These are phyloP conservation scores for Ustilago cynodontis DNA, from an alignment of 1,284 basidiomycete species.

Conservation along the genomic window DNA sequence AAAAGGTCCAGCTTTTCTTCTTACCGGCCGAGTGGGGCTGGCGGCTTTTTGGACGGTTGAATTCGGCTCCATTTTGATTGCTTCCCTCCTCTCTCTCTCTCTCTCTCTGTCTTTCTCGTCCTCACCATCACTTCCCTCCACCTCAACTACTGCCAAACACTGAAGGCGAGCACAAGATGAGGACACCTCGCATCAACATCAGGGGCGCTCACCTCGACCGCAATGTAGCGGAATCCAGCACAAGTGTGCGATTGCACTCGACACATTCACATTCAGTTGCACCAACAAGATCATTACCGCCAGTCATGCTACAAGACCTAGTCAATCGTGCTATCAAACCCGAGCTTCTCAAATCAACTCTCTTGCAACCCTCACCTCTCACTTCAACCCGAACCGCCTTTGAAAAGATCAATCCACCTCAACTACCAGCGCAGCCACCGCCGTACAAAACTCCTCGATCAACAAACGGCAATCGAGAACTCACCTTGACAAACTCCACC, in stretches of 20 bases:
- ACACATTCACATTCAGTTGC: neutral
- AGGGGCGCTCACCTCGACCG: neutral
- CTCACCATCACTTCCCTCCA: conserved; percentile 7
- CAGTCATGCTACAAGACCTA: conserved; percentile 23
- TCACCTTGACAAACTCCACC: neutral
- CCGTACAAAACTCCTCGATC: neutral
- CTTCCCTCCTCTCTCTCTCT: neutral
- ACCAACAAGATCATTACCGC: neutral
- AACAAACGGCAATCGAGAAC: neutral
- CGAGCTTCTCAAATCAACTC: neutral
- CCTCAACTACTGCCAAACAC: neutral
- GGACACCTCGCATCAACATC: conserved; percentile 5
- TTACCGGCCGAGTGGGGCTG: conserved; percentile 36
- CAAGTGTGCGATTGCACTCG: neutral
- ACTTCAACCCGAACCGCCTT: neutral
- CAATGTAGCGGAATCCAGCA: neutral
- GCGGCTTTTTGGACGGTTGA: conserved; percentile 22
- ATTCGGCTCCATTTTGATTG: neutral
- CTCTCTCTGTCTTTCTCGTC: neutral
- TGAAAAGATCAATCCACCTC: neutral
- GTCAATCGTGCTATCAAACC: conserved; percentile 24
- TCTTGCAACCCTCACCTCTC: neutral
- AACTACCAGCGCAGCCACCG: neutral
- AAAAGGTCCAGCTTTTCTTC: conserved; percentile 23
- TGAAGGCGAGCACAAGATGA: conserved; percentile 12